Percentiles rank a stretch among this genome's conserved stretches.
phyloP scores from a whole-genome alignment of 1,284 basidiomycete genomes.

The Golubevia sp. region DNA sequence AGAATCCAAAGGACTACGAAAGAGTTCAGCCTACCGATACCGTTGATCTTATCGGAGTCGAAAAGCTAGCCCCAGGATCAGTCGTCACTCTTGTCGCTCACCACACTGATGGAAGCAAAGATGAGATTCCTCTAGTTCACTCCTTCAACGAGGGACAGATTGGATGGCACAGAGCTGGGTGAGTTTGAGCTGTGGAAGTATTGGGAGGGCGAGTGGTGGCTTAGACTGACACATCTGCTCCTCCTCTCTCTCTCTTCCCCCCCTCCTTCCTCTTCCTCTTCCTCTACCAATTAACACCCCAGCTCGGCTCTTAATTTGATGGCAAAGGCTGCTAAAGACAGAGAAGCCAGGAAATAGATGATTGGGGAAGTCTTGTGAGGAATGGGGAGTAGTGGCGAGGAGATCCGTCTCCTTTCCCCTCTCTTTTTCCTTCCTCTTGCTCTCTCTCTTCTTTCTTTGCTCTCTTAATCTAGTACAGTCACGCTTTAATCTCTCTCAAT shows the following conservation, averaged over 20 bases:
- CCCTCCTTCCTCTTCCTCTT: neutral
- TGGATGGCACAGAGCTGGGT: conserved; percentile 57
- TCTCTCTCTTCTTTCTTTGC: conserved; percentile 6
- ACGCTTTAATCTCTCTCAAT: no score
- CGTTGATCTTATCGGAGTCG: conserved; percentile 51
- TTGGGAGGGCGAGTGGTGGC: neutral
- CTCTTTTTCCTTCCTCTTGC: neutral
- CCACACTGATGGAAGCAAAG: conserved; percentile 54
- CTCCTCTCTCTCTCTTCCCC: conserved; percentile 22
- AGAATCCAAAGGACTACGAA: conserved; percentile 57
- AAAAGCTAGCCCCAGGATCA: conserved; percentile 49
- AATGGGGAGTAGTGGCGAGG: no score
- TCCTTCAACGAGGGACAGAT: conserved; percentile 60
- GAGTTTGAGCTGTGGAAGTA: neutral
- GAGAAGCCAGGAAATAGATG: no score
- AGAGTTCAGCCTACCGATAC: conserved; percentile 49
- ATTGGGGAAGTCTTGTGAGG: no score
- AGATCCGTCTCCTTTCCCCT: neutral
- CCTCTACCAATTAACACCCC: neutral
- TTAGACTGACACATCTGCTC: neutral
- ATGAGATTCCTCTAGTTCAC: conserved; percentile 55
- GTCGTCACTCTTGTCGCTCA: conserved; percentile 47
- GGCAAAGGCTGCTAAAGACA: no score
- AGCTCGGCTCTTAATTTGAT: no score
- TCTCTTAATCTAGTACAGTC: conserved; percentile 10